A percentile compares a stretch with the other conserved stretches of the same genome.
These are phyloP conservation scores for Cladosporium oxysporum DNA, from an alignment of 2,329 filamentous ascomycete genomes.

Conservation along the genomic window DNA sequence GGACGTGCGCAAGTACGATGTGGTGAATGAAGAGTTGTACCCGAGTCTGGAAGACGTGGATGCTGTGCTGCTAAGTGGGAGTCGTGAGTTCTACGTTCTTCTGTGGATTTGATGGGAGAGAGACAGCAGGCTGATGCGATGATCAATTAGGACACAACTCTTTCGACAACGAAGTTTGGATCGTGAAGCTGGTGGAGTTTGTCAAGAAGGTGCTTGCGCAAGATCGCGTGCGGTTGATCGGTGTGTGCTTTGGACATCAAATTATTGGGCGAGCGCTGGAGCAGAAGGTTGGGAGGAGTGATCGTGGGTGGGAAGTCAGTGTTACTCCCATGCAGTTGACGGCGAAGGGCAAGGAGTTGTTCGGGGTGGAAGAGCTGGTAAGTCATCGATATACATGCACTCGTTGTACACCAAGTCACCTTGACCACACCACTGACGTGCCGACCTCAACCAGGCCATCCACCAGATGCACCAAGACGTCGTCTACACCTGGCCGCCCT, in stretches of 20 bases:
- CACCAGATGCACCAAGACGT: conserved; percentile 88
- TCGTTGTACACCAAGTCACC: background rate
- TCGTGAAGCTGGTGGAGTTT: conserved; percentile 70
- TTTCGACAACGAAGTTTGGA: conserved; percentile 75
- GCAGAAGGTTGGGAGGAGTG: conserved; percentile 65
- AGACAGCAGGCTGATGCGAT: background rate
- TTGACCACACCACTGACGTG: background rate
- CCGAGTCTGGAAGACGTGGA: conserved; percentile 74
- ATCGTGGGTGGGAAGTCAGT: conserved; percentile 77
- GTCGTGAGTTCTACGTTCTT: conserved; percentile 28
- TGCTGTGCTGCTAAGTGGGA: conserved; percentile 77
- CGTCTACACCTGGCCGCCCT: conserved; percentile 64
- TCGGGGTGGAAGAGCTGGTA: conserved; percentile 65
- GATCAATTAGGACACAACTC: conserved; percentile 65
- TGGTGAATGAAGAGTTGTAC: conserved; percentile 69
- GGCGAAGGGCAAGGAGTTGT: conserved; percentile 68
- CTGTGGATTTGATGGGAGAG: background rate
- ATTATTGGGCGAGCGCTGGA: conserved; percentile 75
- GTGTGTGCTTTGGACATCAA: conserved; percentile 86
- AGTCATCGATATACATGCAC: conserved; percentile 25
- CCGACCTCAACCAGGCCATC: conserved; percentile 54
- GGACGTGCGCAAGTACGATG: conserved; percentile 66
- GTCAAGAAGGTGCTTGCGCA: conserved; percentile 61
- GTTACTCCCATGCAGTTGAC: conserved; percentile 71
- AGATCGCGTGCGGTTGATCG: conserved; percentile 68